Base-by-base conservation (phyloP, 768 basidiomycete species). In the Lactarius evosmus region DNA sequence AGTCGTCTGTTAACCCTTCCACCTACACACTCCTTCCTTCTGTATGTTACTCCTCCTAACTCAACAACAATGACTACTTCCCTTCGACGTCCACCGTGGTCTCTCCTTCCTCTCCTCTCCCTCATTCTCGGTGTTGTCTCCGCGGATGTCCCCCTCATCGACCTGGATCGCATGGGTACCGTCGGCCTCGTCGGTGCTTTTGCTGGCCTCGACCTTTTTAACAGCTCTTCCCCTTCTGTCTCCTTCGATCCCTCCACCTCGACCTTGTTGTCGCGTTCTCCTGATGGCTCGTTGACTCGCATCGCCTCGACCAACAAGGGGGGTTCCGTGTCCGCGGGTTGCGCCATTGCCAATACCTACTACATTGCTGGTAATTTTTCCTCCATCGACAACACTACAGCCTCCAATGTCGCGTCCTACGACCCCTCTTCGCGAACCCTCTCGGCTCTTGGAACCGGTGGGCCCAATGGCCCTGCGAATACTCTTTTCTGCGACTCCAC, bases 161-260 rank as follows among this genome's bases (percentile, higher is more conserved):
- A 91, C 74, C 88, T 86, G 70, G 76, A 80, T 69, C 87, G 89
- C 58, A 95, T 99, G 92, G 96, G 96, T 67, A 87, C 82, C 60
- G 94, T 98, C 56, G 94, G 87, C 61, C 80, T 98, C 46, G 86
- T 88, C 30, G 96, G 96, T 62, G 81, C 90, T 36, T 99, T 98
- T 72, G 83, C 89, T 27, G 96, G 95, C 51, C 78, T 99, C 66
- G 89, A 88, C 72, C 71, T 95, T 62, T 87, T 89, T 80, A 78
- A 85, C 71, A 83, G 77, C 65, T 83, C 77, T 62, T 74, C 83
- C 38, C 69, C 19, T 14, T 49, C 82, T 54, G 72, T 83, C 69
- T 71, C 85, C 36, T 87, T 89, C 73, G 86, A 94, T 74, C 79
- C 91, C 30, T 78, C 87, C 2, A 81, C 84, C 53, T 83, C 91